Evolutionary conservation across 768 basidiomycete genomes (phyloP), one percentile per base, ranked within the genome.

Genomic region (Suillus occidentalis): DNA sequence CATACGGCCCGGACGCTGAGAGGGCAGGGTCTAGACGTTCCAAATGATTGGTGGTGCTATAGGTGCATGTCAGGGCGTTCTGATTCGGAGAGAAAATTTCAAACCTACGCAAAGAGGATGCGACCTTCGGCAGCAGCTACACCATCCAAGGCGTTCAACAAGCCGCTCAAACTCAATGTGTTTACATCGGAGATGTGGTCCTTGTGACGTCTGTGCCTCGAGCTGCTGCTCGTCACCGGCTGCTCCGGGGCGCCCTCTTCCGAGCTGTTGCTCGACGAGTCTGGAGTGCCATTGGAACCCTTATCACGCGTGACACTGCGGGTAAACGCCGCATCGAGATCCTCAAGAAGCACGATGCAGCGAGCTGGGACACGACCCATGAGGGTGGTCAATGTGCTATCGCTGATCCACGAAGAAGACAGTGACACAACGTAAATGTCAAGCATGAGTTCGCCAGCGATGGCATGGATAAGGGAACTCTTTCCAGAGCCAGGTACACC

Each of bases 371-470:
- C 92, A 43, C 89, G 87, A 36, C 92, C 90, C 89, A 97, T 93
- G 43, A 96, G 85, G 12, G 89, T 89, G 28, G 88, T 90, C 36
- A 97, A 82, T 10, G 92, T 94, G 67, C 88, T 88, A 73, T 97
- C 95, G 65, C 90, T 91, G 73, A 95, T 90, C 92, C 91, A 93
- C 22, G 89, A 90, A 28, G 90, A 89, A 34, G 89, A 92, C 60
- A 95, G 80, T 22, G 94, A 94, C 58, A 96, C 88, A 63, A 95
- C 92, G 73, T 95, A 96, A 70, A 97, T 93, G 81, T 95, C 92
- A 53, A 97, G 88, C 80, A 89, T 87, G 66, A 97, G 83, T 72
- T 92, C 89, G 55, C 94, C 94, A 9, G 95, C 95, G 36, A 95
- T 87, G 16, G 94, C 87, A 67, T 95, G 92, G 70, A 95, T 93